Evolutionary conservation across 495 filamentous ascomycete species (phyloP).

Genomic region (Aspergillus sclerotioniger): DNA sequence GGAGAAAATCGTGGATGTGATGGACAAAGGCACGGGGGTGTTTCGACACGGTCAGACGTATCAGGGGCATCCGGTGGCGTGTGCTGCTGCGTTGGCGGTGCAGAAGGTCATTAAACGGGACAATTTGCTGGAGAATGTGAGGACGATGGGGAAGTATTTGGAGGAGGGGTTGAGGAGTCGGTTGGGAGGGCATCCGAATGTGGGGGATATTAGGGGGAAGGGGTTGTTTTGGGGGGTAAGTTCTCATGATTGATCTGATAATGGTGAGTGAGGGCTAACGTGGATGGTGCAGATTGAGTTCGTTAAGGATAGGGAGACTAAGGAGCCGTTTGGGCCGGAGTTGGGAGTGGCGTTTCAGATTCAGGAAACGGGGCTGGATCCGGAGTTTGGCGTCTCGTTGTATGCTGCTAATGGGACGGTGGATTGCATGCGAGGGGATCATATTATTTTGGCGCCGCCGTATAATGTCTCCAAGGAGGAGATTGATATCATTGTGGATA

Average conservation of each 20-base stretch:
- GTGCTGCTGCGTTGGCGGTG: slow-evolving; percentile 55
- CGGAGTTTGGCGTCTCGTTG: slow-evolving; percentile 59
- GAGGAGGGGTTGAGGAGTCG: slow-evolving; percentile 32
- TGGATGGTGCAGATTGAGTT: slow-evolving; percentile 49
- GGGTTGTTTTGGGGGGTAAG: slow-evolving; percentile 58
- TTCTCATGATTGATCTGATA: slow-evolving; percentile 1
- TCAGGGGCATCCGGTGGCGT: slow-evolving; percentile 56
- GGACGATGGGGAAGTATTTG: slow-evolving; percentile 44
- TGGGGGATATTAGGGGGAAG: slow-evolving; percentile 57
- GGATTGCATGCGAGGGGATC: slow-evolving; percentile 69
- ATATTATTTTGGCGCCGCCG: slow-evolving; percentile 71
- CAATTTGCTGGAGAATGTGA: slow-evolving; percentile 47
- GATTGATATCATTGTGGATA: slow-evolving; percentile 57
- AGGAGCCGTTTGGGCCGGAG: slow-evolving; percentile 49
- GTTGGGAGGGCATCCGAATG: slow-evolving; percentile 40
- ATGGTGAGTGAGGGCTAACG: background rate
- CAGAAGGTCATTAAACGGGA: slow-evolving; percentile 50
- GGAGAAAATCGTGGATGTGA: slow-evolving; percentile 49
- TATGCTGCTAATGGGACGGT: slow-evolving; percentile 69
- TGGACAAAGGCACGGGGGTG: slow-evolving; percentile 54
- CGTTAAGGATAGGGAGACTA: slow-evolving; percentile 53
- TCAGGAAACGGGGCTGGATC: slow-evolving; percentile 49
- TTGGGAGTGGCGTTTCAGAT: slow-evolving; percentile 43
- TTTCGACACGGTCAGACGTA: slow-evolving; percentile 62
- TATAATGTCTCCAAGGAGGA: slow-evolving; percentile 65